Evolutionary conservation across 1,284 basidiomycete genomes (phyloP).

Genomic region (Lignosus rhinocerotis): DNA sequence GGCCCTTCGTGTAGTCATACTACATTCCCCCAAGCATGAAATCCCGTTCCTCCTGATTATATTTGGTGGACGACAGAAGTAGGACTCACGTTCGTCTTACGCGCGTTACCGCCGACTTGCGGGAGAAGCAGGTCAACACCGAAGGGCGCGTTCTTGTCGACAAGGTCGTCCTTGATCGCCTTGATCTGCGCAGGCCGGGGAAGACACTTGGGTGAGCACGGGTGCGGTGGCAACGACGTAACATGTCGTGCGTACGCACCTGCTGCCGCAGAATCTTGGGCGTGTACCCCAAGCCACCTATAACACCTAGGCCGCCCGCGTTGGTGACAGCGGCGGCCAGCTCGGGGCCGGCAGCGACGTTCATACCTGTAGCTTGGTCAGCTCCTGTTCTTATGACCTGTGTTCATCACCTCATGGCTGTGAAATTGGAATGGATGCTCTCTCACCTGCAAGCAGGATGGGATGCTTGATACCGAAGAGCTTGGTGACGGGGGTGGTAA

Average conservation of each 20-base stretch:
- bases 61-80: neutral
- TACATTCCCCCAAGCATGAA: conserved; percentile 25
- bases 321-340: conserved; percentile 87
- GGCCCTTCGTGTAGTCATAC: conserved; percentile 82
- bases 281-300: conserved; percentile 83
- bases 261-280: conserved; percentile 72
- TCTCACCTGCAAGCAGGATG: conserved; percentile 76
- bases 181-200: conserved; percentile 52
- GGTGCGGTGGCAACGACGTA: neutral
- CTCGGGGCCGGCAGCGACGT: conserved; percentile 85
- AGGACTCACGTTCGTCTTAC: conserved; percentile 80
- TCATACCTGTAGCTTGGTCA: conserved; percentile 59
- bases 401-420: too few species aligned
- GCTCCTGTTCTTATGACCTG: neutral
- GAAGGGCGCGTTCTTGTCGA: conserved; percentile 75
- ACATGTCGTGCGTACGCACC: conserved; percentile 38
- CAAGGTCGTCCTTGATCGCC: conserved; percentile 69
- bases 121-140: conserved; percentile 88
- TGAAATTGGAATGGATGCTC: neutral
- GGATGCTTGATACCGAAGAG: conserved; percentile 88
- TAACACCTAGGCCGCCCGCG: conserved; percentile 85
- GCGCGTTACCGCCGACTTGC: conserved; percentile 76
- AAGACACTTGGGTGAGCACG: neutral
- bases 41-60: neutral
- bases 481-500: conserved; percentile 78